phyloP scores from a whole-genome alignment of 2,329 filamentous ascomycete species.

The Ceratocystis huliohia region DNA sequence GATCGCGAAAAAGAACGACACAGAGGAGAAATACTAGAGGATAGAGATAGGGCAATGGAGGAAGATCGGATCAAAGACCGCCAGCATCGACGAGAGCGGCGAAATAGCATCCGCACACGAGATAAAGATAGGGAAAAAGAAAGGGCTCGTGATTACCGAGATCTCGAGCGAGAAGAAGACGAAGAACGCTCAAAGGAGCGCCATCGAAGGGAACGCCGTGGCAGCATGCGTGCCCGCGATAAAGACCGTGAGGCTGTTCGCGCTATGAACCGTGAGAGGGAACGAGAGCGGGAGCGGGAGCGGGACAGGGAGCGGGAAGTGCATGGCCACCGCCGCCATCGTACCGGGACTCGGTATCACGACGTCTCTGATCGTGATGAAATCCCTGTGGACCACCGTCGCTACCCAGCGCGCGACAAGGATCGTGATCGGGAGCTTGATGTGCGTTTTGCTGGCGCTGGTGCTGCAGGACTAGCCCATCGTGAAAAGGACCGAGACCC shows the following conservation, averaged over 20 bases:
- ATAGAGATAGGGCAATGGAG: slow-evolving; percentile 13
- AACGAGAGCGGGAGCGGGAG: slow-evolving; percentile 24
- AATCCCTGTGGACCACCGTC: slow-evolving; percentile 18
- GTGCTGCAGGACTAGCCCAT: neutral
- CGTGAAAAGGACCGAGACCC: slow-evolving; percentile 6
- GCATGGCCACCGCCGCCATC: slow-evolving; percentile 17
- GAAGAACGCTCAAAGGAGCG: slow-evolving; percentile 15
- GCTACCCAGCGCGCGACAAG: slow-evolving; percentile 17
- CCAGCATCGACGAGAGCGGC: slow-evolving; percentile 13
- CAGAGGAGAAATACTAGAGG: slow-evolving; percentile 2
- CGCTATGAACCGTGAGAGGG: slow-evolving; percentile 4
- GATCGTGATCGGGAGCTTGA: slow-evolving; percentile 22
- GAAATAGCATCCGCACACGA: slow-evolving; percentile 20
- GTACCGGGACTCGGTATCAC: slow-evolving; percentile 11
- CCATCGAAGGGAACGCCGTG: slow-evolving; percentile 17
- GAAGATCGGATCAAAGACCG: slow-evolving; percentile 19
- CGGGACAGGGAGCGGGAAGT: slow-evolving; percentile 16
- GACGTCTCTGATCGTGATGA: slow-evolving; percentile 21
- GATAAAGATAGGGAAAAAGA: slow-evolving; percentile 21
- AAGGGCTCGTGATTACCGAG: slow-evolving; percentile 20
- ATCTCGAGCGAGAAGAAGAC: slow-evolving; percentile 21
- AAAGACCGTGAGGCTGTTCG: slow-evolving; percentile 16
- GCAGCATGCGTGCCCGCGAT: slow-evolving; percentile 17
- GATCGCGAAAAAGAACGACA: slow-evolving; percentile 13
- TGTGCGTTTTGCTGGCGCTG: slow-evolving; percentile 15